Base-by-base conservation (phyloP, 2,329 filamentous ascomycete species). In the Claviceps capensis region DNA sequence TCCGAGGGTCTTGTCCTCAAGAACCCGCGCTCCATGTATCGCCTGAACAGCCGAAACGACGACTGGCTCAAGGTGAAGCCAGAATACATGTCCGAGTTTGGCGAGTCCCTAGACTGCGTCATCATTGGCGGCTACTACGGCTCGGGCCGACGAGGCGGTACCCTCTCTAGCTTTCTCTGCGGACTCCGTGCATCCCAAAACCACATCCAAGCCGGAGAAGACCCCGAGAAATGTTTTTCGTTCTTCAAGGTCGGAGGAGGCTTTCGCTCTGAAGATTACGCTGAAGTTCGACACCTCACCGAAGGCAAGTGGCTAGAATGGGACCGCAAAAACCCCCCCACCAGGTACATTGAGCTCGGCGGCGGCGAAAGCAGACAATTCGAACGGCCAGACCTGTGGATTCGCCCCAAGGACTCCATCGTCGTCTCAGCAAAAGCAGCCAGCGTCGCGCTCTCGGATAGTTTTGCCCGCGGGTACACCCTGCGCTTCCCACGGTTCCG, bases 41-140 rank as follows among this genome's bases (percentile, higher is more conserved):
- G 81, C 6, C 75, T 97, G 9, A 95, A 95, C 62, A 86, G 88
- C 58, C 85, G 93, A 47, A 93, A 94, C 61, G 87, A 95, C 60
- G 88, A 95, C 67, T 98, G 93, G 93, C 85, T 96, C 69, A 98
- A 98, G 65, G 90, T 98, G 8, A 98, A 98, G 62, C 93, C 93
- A 1, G 93, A 98, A 57, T 98, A 98, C 66, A 96, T 97, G 90
- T 83, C 83, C 2, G 91, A 95, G 56, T 95, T 93, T 64, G 93
- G 93, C 55, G 91, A 97, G 67, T 88, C 85, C 0, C 79, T 98
- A 3, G 93, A 98, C 64, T 88, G 89, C 58, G 72, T 96, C 14
- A 75, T 98, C 16, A 81, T 98, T 50, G 93, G 91, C 51, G 93
- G 88, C 8, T 97, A 95, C 68, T 98, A 87, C 64, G 93, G 93